Evolutionary conservation across 2,329 filamentous ascomycete species (phyloP).

Genomic region (Bipolaris bicolor): DNA sequence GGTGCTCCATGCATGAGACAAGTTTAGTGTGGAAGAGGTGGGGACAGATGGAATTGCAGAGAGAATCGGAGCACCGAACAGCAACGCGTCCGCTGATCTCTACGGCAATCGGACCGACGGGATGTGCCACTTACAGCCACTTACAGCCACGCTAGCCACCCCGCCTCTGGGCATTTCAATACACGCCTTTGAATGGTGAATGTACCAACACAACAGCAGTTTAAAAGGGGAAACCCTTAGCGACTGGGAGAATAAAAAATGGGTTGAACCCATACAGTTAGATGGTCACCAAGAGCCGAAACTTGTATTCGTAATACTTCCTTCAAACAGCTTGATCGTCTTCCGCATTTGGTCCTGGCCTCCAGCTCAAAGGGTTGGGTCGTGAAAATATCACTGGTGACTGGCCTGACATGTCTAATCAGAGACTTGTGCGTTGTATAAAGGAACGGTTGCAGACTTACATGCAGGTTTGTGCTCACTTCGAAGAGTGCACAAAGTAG

Average conservation of each 20-base stretch:
- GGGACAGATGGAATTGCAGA: constrained; percentile 14
- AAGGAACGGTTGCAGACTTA: too few species aligned
- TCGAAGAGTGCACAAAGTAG: too few species aligned
- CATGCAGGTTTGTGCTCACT: too few species aligned
- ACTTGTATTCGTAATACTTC: background rate
- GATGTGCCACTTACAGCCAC: background rate
- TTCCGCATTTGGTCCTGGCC: too few species aligned
- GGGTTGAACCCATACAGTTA: too few species aligned
- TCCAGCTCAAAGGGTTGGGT: too few species aligned
- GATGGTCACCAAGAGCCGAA: too few species aligned
- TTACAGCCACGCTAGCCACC: background rate
- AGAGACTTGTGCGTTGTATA: too few species aligned
- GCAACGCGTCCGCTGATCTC: constrained; percentile 9
- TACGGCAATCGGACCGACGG: constrained; percentile 12
- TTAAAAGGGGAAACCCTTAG: background rate
- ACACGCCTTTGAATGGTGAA: background rate
- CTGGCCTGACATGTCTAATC: too few species aligned
- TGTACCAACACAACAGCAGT: background rate
- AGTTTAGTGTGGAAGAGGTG: constrained; percentile 15
- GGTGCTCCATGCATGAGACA: constrained; percentile 33
- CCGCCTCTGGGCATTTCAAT: background rate
- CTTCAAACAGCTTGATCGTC: too few species aligned
- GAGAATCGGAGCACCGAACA: constrained; percentile 1
- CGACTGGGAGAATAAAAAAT: background rate
- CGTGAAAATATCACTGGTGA: too few species aligned